Evolutionary conservation across 805 yeast genomes (phyloP).

Genomic region (Sugiyamaella smithiae): DNA sequence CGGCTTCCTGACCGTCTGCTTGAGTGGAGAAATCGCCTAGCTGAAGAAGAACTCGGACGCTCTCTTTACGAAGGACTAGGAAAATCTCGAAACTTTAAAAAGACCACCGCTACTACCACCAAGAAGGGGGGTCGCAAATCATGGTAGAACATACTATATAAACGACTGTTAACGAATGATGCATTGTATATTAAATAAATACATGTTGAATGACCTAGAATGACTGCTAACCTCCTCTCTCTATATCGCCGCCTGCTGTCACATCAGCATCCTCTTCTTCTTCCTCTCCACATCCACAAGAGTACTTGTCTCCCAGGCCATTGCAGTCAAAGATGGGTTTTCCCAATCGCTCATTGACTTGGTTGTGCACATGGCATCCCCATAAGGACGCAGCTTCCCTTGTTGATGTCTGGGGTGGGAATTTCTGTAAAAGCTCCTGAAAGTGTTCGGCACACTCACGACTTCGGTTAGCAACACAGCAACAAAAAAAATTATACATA

Average conservation of each 20-base stretch:
- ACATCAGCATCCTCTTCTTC: conserved; percentile 46
- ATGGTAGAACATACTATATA: too few relatives aligned
- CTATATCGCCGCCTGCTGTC: not conserved
- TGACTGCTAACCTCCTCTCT: conserved; percentile 12
- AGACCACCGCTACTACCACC: too few relatives aligned
- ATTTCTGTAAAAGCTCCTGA: conserved; percentile 58
- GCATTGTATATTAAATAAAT: conserved; percentile 8
- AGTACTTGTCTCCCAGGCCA: conserved; percentile 81
- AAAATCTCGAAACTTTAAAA: conserved; percentile 17
- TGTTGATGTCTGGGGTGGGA: conserved; percentile 80
- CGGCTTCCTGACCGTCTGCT: conserved; percentile 21
- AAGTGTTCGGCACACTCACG: conserved; percentile 91
- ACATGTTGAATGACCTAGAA: conserved; percentile 3
- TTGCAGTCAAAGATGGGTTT: conserved; percentile 82
- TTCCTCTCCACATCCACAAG: conserved; percentile 90
- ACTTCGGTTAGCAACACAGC: conserved; percentile 8
- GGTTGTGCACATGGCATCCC: conserved; percentile 93
- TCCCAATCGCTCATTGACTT: conserved; percentile 69
- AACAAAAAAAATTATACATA: conserved; percentile 12
- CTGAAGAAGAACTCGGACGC: conserved; percentile 25
- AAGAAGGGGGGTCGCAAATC: too few relatives aligned
- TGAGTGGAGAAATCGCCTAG: conserved; percentile 27
- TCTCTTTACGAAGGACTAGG: conserved; percentile 30
- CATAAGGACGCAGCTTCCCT: conserved; percentile 84
- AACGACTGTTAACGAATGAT: too few relatives aligned